Evolutionary conservation across 495 filamentous ascomycete genomes (phyloP).

Genomic region (Trypethelium eluteriae): DNA sequence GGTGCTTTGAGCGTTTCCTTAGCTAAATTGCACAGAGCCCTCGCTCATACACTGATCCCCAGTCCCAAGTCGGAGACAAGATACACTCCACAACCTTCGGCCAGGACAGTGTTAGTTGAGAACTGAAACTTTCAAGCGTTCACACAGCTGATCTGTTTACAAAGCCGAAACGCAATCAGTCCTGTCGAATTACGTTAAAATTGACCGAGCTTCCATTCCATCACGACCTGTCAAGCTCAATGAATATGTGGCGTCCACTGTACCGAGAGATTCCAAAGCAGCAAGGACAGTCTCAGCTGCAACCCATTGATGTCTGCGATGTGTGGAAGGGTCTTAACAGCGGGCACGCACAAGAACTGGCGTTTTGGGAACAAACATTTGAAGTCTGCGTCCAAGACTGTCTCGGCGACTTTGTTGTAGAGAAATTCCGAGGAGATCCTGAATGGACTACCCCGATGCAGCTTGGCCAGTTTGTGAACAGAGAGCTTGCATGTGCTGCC

Average conservation of each 20-base stretch:
- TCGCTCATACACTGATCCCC: background rate
- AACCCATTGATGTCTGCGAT: background rate
- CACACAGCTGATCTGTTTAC: background rate
- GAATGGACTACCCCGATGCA: background rate
- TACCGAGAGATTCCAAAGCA: slow-evolving; percentile 3
- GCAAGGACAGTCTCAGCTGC: background rate
- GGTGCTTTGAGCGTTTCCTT: background rate
- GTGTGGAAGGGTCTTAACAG: background rate
- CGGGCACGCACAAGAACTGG: background rate
- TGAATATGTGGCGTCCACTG: slow-evolving; percentile 1
- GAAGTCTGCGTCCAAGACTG: background rate
- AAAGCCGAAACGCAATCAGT: background rate
- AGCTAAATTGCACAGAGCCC: background rate
- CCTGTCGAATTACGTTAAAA: background rate
- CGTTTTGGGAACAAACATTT: background rate
- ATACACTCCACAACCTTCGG: background rate
- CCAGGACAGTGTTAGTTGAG: background rate
- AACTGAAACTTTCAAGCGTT: background rate
- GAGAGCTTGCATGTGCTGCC: background rate
- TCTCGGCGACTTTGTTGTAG: background rate
- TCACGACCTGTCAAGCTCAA: background rate
- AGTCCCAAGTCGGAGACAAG: background rate
- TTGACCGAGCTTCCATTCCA: slow-evolving; percentile 3
- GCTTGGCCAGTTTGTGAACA: slow-evolving; percentile 5
- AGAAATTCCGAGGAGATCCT: slow-evolving; percentile 1